Evolutionary conservation across 2,329 filamentous ascomycete genomes (phyloP).

Genomic region (Clarireedia paspali): DNA sequence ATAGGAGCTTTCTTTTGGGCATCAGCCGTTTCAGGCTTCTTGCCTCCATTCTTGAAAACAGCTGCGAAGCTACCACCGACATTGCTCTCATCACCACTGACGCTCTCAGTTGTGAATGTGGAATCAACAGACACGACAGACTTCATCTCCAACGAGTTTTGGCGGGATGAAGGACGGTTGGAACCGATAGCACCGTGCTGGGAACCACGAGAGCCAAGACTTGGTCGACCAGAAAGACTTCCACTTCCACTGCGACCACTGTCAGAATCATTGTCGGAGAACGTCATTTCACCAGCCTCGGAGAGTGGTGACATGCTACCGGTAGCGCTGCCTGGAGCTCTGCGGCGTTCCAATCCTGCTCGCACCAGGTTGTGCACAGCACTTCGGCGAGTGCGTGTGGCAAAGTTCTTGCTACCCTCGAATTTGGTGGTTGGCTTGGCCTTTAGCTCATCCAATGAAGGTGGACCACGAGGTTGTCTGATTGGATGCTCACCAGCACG

Average conservation of each 20-base stretch:
- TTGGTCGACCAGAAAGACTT: constrained; percentile 64
- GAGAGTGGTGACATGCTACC: constrained; percentile 87
- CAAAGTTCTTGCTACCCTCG: constrained; percentile 97
- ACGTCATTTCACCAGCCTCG: constrained; percentile 62
- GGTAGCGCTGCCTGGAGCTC: constrained; percentile 61
- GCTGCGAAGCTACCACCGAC: constrained; percentile 58
- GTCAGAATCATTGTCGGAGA: constrained; percentile 70
- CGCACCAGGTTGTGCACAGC: constrained; percentile 88
- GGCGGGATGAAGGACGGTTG: constrained; percentile 66
- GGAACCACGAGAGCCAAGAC: constrained; percentile 67
- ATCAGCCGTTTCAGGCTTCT: constrained; percentile 48
- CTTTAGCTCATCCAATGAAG: constrained; percentile 82
- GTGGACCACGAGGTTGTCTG: constrained; percentile 88
- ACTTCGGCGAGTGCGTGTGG: constrained; percentile 81
- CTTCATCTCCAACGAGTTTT: constrained; percentile 50
- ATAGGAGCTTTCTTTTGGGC: constrained; percentile 75
- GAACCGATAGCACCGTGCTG: constrained; percentile 83
- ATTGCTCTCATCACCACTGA: constrained; percentile 53
- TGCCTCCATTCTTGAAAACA: constrained; percentile 53
- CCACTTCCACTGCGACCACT: constrained; percentile 64
- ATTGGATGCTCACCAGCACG: constrained; percentile 91
- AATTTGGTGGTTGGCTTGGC: constrained; percentile 85
- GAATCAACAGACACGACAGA: constrained; percentile 37
- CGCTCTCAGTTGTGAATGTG: constrained; percentile 52
- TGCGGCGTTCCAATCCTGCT: constrained; percentile 78